Conservation (phyloP, 2,329 filamentous ascomycete species). For the Alternaria burnsii region DNA sequence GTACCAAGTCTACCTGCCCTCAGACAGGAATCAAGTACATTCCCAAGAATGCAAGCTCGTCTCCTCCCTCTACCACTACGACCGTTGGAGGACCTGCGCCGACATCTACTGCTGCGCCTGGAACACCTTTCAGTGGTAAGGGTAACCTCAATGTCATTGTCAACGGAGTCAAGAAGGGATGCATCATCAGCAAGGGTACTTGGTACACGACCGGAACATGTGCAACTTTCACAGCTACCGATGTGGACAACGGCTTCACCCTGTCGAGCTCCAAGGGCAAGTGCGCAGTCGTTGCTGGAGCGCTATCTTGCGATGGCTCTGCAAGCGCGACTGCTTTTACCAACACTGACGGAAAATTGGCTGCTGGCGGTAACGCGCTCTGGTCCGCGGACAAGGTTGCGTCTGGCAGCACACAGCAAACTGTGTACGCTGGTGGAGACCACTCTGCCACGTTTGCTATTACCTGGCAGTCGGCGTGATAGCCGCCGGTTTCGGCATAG, state of each 20-base stretch:
- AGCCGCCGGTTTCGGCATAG: not conserved
- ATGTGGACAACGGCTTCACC: constrained; percentile 42
- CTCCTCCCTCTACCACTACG: constrained; percentile 42
- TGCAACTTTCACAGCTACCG: constrained; percentile 68
- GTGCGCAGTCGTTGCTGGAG: constrained; percentile 65
- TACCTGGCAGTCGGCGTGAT: constrained; percentile 46
- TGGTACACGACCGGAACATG: constrained; percentile 75
- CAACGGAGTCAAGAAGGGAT: constrained; percentile 64
- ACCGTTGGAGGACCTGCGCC: constrained; percentile 37
- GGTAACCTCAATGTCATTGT: constrained; percentile 68
- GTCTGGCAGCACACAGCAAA: constrained; percentile 54
- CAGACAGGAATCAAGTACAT: constrained; percentile 69
- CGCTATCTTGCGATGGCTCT: constrained; percentile 64
- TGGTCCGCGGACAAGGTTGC: constrained; percentile 58
- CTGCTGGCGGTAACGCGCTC: constrained; percentile 48
- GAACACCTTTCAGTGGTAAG: constrained; percentile 62
- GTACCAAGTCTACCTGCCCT: constrained; percentile 70
- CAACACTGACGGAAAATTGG: constrained; percentile 46
- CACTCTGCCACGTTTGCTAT: constrained; percentile 48
- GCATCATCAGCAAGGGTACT: constrained; percentile 70
- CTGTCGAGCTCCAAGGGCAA: constrained; percentile 47
- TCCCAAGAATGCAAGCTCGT: constrained; percentile 59
- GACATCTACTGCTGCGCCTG: constrained; percentile 46
- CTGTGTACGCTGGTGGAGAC: constrained; percentile 52
- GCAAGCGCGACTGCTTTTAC: constrained; percentile 57